A percentile compares a stretch with the other conserved stretches of the same genome.
Evolutionary conservation across 192 early-diverging fungal genomes (phyloP).

Genomic region (Coemansia sp.): DNA sequence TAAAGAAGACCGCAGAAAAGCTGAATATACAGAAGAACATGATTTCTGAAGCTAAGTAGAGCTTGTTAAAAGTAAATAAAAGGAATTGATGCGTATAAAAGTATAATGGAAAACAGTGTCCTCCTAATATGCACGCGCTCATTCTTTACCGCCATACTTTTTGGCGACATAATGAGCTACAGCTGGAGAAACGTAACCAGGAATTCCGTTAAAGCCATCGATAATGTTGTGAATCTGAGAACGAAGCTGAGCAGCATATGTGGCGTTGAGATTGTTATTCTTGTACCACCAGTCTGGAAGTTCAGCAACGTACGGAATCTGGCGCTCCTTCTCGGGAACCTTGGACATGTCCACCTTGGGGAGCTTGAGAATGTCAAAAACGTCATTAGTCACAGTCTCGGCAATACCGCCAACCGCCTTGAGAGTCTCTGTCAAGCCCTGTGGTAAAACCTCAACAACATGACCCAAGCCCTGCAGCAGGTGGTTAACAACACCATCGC

Average conservation of each 20-base stretch:
- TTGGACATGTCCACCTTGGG: slow-evolving; percentile 46
- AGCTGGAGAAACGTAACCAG: slow-evolving; percentile 49
- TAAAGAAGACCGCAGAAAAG: background rate
- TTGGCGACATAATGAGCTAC: slow-evolving; percentile 46
- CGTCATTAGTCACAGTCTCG: slow-evolving; percentile 34
- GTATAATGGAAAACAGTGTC: slow-evolving; percentile 1
- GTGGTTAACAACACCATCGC: slow-evolving; percentile 44
- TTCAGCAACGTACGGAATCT: slow-evolving; percentile 40
- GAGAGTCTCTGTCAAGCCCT: slow-evolving; percentile 47
- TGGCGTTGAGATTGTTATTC: slow-evolving; percentile 50
- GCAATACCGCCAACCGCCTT: slow-evolving; percentile 47
- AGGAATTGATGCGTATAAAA: background rate
- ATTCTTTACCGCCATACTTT: slow-evolving; percentile 36
- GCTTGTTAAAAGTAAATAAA: slow-evolving; percentile 7
- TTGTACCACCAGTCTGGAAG: slow-evolving; percentile 50
- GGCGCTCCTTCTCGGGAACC: slow-evolving; percentile 49
- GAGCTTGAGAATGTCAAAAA: slow-evolving; percentile 49
- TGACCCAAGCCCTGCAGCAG: slow-evolving; percentile 46
- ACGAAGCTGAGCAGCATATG: slow-evolving; percentile 46
- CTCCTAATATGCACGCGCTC: background rate
- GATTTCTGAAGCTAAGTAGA: background rate
- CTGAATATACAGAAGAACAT: background rate
- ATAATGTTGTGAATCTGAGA: slow-evolving; percentile 48
- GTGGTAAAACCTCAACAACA: slow-evolving; percentile 49
- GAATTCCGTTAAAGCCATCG: slow-evolving; percentile 50